Base-by-base conservation (phyloP, 2,329 filamentous ascomycete species). In the Diaporthe eres region DNA sequence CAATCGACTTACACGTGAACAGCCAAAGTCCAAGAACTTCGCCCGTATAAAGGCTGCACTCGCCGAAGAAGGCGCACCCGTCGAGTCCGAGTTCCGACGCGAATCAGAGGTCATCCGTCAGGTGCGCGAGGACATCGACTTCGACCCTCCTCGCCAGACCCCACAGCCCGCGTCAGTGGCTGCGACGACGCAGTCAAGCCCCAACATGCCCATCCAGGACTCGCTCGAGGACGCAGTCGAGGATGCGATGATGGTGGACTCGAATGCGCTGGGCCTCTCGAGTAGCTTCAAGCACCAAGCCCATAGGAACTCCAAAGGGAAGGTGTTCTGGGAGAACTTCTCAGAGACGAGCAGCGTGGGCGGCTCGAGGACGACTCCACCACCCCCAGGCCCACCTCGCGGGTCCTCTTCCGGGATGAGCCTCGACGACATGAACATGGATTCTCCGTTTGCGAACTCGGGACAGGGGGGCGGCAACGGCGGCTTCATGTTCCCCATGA, bases 21-120 rank as follows among this genome's bases (percentile, higher is more conserved):
- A 97, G 94, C 97, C 97, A 17, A 99, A 98, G 87, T 97, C 96
- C 0, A 98, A 98, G 85, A 95, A 94, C 0, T 99, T 99, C 83
- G 95, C 96, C 7, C 93, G 97, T 15, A 98, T 99, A 79, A 92
- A 94, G 77, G 97, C 96, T 12, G 95, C 95, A 4, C 89, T 99
- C 0, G 89, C 94, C 75, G 97, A 99, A 85, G 97, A 99, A 85
- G 90, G 91, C 22, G 92, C 95, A 0, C 97, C 97, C 0, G 88
- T 98, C 13, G 97, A 99, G 80, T 93, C 94, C 57, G 97, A 99
- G 83, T 92, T 95, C 75, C 93, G 94, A 71, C 93, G 95, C 53
- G 97, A 99, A 86, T 95, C 96, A 51, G 96, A 98, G 84, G 97
- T 98, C 7, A 95, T 99, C 77, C 94, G 95, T 70, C 97, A 98